Base-by-base conservation (phyloP, 2,329 filamentous ascomycete species). In the Diaporthe nobilis region DNA sequence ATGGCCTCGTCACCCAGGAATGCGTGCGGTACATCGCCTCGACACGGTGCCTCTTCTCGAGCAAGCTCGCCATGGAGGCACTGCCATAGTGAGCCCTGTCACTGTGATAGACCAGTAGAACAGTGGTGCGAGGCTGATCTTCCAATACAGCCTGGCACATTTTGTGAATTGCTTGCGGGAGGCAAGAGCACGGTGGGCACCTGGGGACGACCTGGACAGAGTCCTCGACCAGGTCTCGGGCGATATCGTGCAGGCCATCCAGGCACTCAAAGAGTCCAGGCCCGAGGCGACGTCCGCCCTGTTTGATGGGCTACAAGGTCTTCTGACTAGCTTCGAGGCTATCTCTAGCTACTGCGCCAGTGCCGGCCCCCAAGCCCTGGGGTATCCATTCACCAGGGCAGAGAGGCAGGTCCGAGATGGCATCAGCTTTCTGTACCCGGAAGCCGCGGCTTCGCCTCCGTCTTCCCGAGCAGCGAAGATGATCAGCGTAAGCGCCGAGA, bases 191-290 rank as follows among this genome's bases (percentile, higher is more conserved):
- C 51, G 74, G 25, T 83, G 82, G 82, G 55, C 77, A 2, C 63
- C 28, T 3, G 74, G 76, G n/a, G 78, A 79, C n/a, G 70, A 79
- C 7, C 72, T 83, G 4, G 76, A 77, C 42, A 55, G 37, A n/a
- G 53, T 76, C 2, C 75, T 85, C 6, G 80, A 79, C 12, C 75
- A 67, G 2, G 81, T 84, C 42, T 80, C 80, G 57, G 83, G 83
- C 37, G 84, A 85, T 67, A 80, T 85, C 42, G 82, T 85, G 4
- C 84, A 85, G 72, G 82, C 83, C 10, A 78, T 84, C 25, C 82
- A 85, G 63, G 82, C 84, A 2, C 77, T 85, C 25, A 85, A 85
- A 61, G 84, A 85, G 61, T 78, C 78, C 2, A 77, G 75, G 3
- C 79, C 80, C 3, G 71, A 78, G 2, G 61, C 77, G 1, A 77